These are phyloP conservation scores for Eremomyces bilateralis DNA, from an alignment of 495 filamentous ascomycete species.

Conservation along the genomic window DNA sequence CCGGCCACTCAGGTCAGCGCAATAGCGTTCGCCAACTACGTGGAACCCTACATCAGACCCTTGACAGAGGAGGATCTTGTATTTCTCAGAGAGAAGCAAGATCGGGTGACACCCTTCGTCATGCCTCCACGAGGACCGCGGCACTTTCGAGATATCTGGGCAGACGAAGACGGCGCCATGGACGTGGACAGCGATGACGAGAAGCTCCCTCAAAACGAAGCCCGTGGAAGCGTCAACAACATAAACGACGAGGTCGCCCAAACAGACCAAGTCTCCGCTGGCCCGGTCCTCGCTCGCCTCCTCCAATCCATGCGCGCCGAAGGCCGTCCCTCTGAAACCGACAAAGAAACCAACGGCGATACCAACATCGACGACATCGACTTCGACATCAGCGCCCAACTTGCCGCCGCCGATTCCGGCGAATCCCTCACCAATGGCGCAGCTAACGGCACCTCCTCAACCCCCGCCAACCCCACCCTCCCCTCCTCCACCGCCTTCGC, in stretches of 20 bases:
- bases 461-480: constrained; percentile 32
- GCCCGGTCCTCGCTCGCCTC: constrained; percentile 65
- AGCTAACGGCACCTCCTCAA: not conserved
- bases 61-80: constrained; percentile 89
- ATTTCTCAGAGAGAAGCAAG: constrained; percentile 75
- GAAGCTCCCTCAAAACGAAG: constrained; percentile 53
- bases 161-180: constrained; percentile 70
- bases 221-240: constrained; percentile 56
- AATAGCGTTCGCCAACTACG: constrained; percentile 66
- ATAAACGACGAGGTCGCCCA: constrained; percentile 69
- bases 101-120: constrained; percentile 60
- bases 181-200: constrained; percentile 42
- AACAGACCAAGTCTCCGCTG: constrained; percentile 76
- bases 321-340: constrained; percentile 38
- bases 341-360: constrained; percentile 20
- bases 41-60: constrained; percentile 77
- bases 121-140: constrained; percentile 71
- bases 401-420: constrained; percentile 31
- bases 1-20: constrained; percentile 65
- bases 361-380: constrained; percentile 27
- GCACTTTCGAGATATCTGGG: constrained; percentile 76
- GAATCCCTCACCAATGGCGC: not conserved
- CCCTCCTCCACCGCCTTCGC: constrained; percentile 39
- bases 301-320: constrained; percentile 68
- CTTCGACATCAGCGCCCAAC: constrained; percentile 20